Evolutionary conservation across 306 rosid genomes (phyloP).

Genomic region (Fragaria vesca): DNA sequence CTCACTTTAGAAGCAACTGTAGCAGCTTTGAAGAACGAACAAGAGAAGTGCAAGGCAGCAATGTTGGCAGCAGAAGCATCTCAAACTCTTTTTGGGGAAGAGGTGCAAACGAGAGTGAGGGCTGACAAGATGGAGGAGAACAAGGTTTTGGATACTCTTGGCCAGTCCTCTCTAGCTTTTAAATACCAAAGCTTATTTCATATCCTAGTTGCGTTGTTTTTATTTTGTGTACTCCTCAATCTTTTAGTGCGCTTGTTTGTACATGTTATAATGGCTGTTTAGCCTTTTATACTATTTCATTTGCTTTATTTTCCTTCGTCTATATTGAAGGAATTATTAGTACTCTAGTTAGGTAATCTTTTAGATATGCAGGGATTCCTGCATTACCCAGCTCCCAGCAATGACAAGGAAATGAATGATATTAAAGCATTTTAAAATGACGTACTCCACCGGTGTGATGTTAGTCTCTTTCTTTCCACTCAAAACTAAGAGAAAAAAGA

Average conservation of each 20-base stretch:
- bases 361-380: background rate
- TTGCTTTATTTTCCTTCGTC: background rate
- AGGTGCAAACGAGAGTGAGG: conserved; percentile 15
- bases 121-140: conserved; percentile 18
- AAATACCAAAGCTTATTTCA: conserved; percentile 33
- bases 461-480: background rate
- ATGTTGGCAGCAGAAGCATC: conserved; percentile 22
- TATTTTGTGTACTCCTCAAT: conserved; percentile 18
- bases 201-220: conserved; percentile 11
- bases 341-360: background rate
- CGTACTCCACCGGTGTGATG: background rate
- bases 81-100: conserved; percentile 19
- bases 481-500: background rate
- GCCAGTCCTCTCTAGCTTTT: conserved; percentile 17
- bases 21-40: conserved; percentile 15
- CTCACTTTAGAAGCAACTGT: conserved; percentile 12
- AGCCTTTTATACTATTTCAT: background rate
- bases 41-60: conserved; percentile 14
- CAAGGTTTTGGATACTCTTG: conserved; percentile 18
- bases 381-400: background rate
- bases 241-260: background rate
- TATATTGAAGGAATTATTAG: background rate
- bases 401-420: background rate
- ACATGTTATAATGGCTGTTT: background rate
- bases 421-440: background rate